These are phyloP conservation scores for Candida namnaoensis DNA, from an alignment of 805 yeast genomes.

Conservation along the genomic window DNA sequence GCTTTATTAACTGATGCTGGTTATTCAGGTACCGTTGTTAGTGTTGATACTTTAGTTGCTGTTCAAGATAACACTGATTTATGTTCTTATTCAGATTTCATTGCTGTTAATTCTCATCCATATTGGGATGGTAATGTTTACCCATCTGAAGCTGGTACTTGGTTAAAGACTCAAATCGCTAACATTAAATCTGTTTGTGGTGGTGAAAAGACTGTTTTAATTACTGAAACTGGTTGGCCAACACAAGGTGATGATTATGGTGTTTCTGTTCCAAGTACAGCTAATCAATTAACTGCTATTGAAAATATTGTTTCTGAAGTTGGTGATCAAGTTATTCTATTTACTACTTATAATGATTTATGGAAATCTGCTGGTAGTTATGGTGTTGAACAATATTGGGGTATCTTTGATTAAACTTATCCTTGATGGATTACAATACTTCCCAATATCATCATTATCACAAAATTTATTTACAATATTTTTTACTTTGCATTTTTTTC, in stretches of 20 bases:
- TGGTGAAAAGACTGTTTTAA: slow-evolving; percentile 32
- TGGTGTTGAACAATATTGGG: slow-evolving; percentile 51
- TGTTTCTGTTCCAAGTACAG: slow-evolving; percentile 43
- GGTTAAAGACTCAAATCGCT: slow-evolving; percentile 38
- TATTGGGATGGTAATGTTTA: slow-evolving; percentile 49
- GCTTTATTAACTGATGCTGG: slow-evolving; percentile 33
- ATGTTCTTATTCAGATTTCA: slow-evolving; percentile 50
- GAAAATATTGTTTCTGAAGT: slow-evolving; percentile 36
- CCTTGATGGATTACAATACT: no score
- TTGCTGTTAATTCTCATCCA: slow-evolving; percentile 63
- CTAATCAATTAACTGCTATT: slow-evolving; percentile 44
- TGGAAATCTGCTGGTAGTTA: slow-evolving; percentile 53
- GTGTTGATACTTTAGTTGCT: slow-evolving; percentile 62
- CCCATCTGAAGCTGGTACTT: slow-evolving; percentile 46
- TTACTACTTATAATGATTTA: slow-evolving; percentile 53
- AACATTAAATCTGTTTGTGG: slow-evolving; percentile 38
- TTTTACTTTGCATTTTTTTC: no score
- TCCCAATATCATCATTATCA: no score
- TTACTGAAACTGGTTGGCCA: slow-evolving; percentile 71
- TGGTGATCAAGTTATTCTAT: slow-evolving; percentile 43
- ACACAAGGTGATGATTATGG: slow-evolving; percentile 47
- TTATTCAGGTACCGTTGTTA: slow-evolving; percentile 47
- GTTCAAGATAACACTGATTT: slow-evolving; percentile 39
- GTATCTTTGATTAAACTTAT: slow-evolving; percentile 16
- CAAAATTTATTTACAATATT: no score